phyloP scores from a whole-genome alignment of 352 stramenopile genomes.

The Phytophthora pseudosyringae region DNA sequence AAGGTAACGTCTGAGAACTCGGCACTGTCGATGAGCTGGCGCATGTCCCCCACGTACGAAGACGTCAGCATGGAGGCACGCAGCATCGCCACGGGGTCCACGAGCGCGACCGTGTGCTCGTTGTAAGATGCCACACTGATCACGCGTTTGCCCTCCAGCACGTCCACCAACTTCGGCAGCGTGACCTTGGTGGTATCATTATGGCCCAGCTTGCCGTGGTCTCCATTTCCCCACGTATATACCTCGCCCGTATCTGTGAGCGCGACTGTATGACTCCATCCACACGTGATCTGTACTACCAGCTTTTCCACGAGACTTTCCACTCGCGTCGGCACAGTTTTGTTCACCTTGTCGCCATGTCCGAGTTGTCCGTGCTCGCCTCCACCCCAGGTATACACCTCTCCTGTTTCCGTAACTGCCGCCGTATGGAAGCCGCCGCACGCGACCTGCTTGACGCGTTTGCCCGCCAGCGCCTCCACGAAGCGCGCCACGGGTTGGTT shows the following conservation, averaged over 20 bases:
- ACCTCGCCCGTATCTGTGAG: conserved; percentile 93
- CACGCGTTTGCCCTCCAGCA: conserved; percentile 92
- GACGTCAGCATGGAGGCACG: conserved; percentile 82
- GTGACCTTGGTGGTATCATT: conserved; percentile 95
- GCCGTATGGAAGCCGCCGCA: conserved; percentile 91
- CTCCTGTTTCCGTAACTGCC: conserved; percentile 83
- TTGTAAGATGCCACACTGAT: conserved; percentile 98
- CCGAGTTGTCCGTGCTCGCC: conserved; percentile 96
- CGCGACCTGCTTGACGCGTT: conserved; percentile 87
- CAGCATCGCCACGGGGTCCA: conserved; percentile 81
- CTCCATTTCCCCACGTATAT: conserved; percentile 94
- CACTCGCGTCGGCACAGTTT: conserved; percentile 92
- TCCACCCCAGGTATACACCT: conserved; percentile 91
- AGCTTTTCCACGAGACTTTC: conserved; percentile 89
- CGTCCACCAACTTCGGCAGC: conserved; percentile 93
- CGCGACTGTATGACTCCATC: conserved; percentile 96
- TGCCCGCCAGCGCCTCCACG: conserved; percentile 73
- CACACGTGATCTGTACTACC: conserved; percentile 95
- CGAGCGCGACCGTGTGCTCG: conserved; percentile 95
- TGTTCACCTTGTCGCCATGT: conserved; percentile 97
- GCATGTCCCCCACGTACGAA: conserved; percentile 91
- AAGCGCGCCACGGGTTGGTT: conserved; percentile 80
- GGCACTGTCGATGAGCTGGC: conserved; percentile 91
- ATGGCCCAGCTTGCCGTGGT: conserved; percentile 95
- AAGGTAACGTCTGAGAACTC: conserved; percentile 92